Percentiles rank a stretch among this genome's conserved stretches.
These are phyloP conservation scores for Favolaschia claudopus DNA, from an alignment of 768 basidiomycete genomes.

Conservation along the genomic window DNA sequence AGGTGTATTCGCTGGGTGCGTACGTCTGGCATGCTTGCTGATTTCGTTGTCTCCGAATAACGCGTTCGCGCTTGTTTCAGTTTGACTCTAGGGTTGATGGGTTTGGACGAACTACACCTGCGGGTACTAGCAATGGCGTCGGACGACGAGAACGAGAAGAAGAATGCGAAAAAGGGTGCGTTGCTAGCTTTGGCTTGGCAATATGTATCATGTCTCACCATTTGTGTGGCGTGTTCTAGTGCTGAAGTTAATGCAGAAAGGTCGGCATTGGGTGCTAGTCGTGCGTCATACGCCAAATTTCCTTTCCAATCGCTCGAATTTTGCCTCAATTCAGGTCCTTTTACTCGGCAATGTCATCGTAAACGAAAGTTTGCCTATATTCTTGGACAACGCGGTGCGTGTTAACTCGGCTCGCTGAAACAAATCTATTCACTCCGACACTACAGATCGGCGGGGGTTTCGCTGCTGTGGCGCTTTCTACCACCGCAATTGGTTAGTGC, in stretches of 20 bases:
- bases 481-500: slow-evolving; percentile 9
- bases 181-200: neutral
- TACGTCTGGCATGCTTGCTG: too few species aligned
- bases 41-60: too few species aligned
- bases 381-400: slow-evolving; percentile 15
- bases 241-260: slow-evolving; percentile 62
- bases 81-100: slow-evolving; percentile 92
- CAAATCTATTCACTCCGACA: neutral
- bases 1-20: slow-evolving; percentile 92
- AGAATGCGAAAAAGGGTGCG: slow-evolving; percentile 74
- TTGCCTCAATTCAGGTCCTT: too few species aligned
- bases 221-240: too few species aligned
- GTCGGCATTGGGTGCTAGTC: slow-evolving; percentile 93
- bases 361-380: slow-evolving; percentile 16
- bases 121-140: slow-evolving; percentile 86
- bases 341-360: neutral
- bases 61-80: slow-evolving; percentile 44
- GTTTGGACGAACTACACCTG: slow-evolving; percentile 89
- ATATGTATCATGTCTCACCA: neutral
- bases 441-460: slow-evolving; percentile 8
- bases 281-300: slow-evolving; percentile 50
- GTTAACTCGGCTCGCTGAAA: neutral
- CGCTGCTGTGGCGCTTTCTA: slow-evolving; percentile 11
- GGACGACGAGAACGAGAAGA: slow-evolving; percentile 69
- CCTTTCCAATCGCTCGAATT: too few species aligned